Conservation (phyloP, 371 early-diverging fungal genomes). For the Mucor piriformis region DNA sequence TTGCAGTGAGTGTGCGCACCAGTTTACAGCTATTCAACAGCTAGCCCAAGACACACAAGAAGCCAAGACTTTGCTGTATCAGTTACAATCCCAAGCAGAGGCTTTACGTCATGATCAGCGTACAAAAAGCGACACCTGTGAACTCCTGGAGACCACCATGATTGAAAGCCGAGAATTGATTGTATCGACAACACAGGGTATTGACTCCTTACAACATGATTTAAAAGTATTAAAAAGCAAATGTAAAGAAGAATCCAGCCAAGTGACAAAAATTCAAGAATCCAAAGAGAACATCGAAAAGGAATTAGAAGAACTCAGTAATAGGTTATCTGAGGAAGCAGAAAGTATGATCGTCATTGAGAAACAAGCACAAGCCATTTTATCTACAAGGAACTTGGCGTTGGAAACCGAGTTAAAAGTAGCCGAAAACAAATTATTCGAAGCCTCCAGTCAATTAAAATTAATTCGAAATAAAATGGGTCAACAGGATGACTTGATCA, state of each 20-base stretch:
- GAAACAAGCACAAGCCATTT: conserved; percentile 50
- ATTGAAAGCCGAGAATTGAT: conserved; percentile 5
- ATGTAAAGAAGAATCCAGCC: conserved; percentile 58
- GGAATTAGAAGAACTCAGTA: conserved; percentile 73
- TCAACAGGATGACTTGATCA: background rate
- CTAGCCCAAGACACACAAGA: conserved; percentile 1
- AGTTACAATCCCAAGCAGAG: conserved; percentile 1
- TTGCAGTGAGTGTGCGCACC: conserved; percentile 12
- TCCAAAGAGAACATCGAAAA: conserved; percentile 66
- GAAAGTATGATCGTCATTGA: conserved; percentile 71
- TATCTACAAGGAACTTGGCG: conserved; percentile 37
- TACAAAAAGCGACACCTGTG: background rate
- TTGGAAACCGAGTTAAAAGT: conserved; percentile 40
- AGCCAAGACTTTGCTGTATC: conserved; percentile 7
- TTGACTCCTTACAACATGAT: conserved; percentile 25
- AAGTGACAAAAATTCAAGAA: conserved; percentile 62
- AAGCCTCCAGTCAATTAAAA: conserved; percentile 60
- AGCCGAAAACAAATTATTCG: conserved; percentile 60
- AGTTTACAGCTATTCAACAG: background rate
- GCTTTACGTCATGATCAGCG: background rate
- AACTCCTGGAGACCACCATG: background rate
- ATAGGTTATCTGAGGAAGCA: conserved; percentile 72
- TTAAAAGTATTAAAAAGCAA: conserved; percentile 21
- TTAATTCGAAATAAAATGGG: conserved; percentile 51
- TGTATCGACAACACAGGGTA: conserved; percentile 1